These are phyloP conservation scores for Backusella parvicylindrica DNA, from an alignment of 192 early-diverging fungal species.

Conservation along the genomic window DNA sequence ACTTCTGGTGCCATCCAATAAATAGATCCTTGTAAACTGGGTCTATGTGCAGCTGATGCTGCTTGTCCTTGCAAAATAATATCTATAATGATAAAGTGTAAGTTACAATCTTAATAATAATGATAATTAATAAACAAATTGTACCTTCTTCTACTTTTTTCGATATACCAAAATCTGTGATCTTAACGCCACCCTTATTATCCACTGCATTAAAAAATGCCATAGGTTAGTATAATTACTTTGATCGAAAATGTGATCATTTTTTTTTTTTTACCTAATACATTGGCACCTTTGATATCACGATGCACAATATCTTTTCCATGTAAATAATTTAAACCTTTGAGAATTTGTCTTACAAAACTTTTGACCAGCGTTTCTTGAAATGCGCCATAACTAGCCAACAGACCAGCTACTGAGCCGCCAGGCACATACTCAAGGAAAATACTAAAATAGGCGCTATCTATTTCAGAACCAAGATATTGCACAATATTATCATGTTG, in stretches of 20 bases:
- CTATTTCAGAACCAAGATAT: constrained; percentile 86
- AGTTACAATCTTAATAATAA: neutral
- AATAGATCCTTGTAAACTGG: constrained; percentile 91
- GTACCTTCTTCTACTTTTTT: constrained; percentile 86
- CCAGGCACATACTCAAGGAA: constrained; percentile 98
- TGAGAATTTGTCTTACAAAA: constrained; percentile 87
- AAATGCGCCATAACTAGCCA: constrained; percentile 87
- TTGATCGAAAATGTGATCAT: neutral
- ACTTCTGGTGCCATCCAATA: constrained; percentile 98
- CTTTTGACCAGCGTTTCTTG: constrained; percentile 78
- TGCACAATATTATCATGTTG: constrained; percentile 95
- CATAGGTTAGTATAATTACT: too few species aligned
- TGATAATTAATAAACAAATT: constrained; percentile 1
- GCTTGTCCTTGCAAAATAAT: constrained; percentile 41
- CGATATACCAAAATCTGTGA: constrained; percentile 99
- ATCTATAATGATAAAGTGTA: neutral
- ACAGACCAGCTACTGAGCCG: constrained; percentile 84
- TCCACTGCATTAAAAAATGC: too few species aligned
- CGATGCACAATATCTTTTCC: constrained; percentile 93
- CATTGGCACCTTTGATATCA: constrained; percentile 97
- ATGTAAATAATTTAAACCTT: constrained; percentile 94
- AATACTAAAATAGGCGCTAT: constrained; percentile 78
- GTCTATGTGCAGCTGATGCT: constrained; percentile 49
- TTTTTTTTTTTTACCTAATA: constrained; percentile 50
- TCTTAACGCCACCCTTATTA: constrained; percentile 91